Base-by-base conservation (phyloP, 2,329 filamentous ascomycete species). In the Dothistroma septosporum region DNA sequence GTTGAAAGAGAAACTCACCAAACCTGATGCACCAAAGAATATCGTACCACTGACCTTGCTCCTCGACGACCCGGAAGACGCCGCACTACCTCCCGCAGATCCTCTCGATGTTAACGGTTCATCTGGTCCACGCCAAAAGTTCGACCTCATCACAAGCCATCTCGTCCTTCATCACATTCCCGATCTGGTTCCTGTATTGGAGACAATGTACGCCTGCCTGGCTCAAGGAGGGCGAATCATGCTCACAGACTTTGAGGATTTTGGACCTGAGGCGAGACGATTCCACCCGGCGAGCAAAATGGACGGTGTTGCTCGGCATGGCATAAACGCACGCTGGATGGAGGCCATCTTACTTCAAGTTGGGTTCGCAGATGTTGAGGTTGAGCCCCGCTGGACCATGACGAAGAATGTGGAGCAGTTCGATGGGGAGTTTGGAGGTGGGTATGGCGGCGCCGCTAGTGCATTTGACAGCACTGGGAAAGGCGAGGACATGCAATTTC, bases 171-270 rank as follows among this genome's bases (percentile, higher is more conserved):
- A 70, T 47, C 68, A 70, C 41, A 70, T 70, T 32, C 65, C 65
- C 0, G 65, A 69, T 24, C 55, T 70, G 9, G 52, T 52, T 14
- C 44, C 64, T 7, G 66, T 70, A 10, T 55, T 70, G 41, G 31
- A 61, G 55, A 70, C 68, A 4, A 68, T 70, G 64, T 53, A 65
- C 52, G 61, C 58, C 10, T 70, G 68, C 55, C 57, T 70, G 19
- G 58, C 57, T n/a, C 55, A 60, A 2, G 66, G 61, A 1, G 68
- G 66, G 8, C 59, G 57, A 24, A 48, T 67, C 10, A 70, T 69
- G 66, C 60, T 69, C 35, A 69, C 68, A 12, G 68, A 70, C 46
- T 70, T 70, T 54, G 63, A 70, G 37, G 66, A 70, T 21, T 67
- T 68, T 49, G 67, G 66, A 3, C 61, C 67, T 11, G 63, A 70